Base-by-base conservation (phyloP, 73 alveolate genomes). In the Symbiodinium natans region DNA sequence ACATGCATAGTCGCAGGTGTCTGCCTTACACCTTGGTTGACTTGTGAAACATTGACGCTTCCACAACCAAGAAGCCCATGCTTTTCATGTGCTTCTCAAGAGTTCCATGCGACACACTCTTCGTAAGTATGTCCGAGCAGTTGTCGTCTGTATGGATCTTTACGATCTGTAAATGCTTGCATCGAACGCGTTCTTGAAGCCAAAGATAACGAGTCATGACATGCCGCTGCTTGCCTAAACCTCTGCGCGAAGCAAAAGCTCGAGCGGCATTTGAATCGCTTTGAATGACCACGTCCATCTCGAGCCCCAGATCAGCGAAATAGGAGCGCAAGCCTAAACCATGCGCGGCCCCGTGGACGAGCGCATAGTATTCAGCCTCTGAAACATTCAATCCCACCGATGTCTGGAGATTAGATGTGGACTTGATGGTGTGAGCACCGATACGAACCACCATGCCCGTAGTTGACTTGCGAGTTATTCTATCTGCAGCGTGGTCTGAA, bases 171-270 rank as follows among this genome's bases (percentile, higher is more conserved):
- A 43, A n/a, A 23, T 84, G 80, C 33, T 48, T 41, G 48, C 74
- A 43, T 36, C 48, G 48, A 42, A 84, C 93, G n/a, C 93, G 41
- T 41, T 84, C 80, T 41, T 84, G 93, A 3, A 84, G 80, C 93
- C 93, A 84, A 2, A 84, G 93, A 31, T 8, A 84, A 2, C 93
- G 46, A 3, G 46, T 31, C 93, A 42, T 41, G 42, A 84, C 93
- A 41, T 84, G 93, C 25, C 93, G 74, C 43, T 84, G 93, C 43
- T 84, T 84, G 48, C 93, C 93, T 19, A 84, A 46, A 36, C 93
- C 93, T 33, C 77, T 23, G 33, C 93, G 93, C 1, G 93, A 43
- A 43, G 93, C 93, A 42, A 84, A 43, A 23, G 80, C 27, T 15
- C 43, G 40, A 21, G 93, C 93, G 43, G 48, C n/a, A n/a, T 33